phyloP scores from a whole-genome alignment of 805 yeast species.

The Yamadazyma philogaea region DNA sequence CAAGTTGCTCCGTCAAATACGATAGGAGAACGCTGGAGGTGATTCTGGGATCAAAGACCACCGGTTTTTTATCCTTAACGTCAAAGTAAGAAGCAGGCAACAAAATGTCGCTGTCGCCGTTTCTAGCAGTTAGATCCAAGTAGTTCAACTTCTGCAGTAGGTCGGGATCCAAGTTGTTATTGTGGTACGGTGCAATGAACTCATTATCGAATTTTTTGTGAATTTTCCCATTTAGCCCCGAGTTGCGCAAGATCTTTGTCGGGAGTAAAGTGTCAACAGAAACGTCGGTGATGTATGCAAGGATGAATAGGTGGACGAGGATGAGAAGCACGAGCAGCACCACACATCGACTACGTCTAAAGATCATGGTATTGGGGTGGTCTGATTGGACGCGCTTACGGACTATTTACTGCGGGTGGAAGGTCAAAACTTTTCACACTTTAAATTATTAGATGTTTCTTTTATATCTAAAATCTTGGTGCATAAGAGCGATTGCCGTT shows the following conservation, averaged over 20 bases:
- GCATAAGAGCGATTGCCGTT: constrained; percentile 2
- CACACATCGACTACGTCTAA: constrained; percentile 18
- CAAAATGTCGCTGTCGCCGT: not conserved
- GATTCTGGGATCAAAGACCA: constrained; percentile 27
- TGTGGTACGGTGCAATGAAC: constrained; percentile 6
- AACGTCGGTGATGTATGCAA: constrained; percentile 12
- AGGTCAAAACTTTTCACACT: too few relatives aligned
- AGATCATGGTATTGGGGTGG: not conserved
- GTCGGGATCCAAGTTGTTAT: constrained; percentile 5
- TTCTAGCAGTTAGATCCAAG: constrained; percentile 3
- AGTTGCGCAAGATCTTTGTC: not conserved
- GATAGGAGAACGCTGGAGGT: constrained; percentile 22
- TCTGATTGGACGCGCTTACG: too few relatives aligned
- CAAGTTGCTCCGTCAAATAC: constrained; percentile 16
- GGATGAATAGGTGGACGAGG: constrained; percentile 15
- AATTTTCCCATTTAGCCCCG: constrained; percentile 1
- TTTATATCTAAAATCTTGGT: not conserved
- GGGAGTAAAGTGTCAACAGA: not conserved
- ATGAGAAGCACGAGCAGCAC: constrained; percentile 15
- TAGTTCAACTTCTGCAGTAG: not conserved
- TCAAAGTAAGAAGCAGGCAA: constrained; percentile 14
- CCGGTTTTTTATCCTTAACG: constrained; percentile 1
- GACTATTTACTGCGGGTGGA: too few relatives aligned
- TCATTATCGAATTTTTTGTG: constrained; percentile 4
- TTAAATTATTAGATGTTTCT: not conserved